Base-by-base conservation (phyloP, 208 protist genomes). In the Polymyxa betae region DNA sequence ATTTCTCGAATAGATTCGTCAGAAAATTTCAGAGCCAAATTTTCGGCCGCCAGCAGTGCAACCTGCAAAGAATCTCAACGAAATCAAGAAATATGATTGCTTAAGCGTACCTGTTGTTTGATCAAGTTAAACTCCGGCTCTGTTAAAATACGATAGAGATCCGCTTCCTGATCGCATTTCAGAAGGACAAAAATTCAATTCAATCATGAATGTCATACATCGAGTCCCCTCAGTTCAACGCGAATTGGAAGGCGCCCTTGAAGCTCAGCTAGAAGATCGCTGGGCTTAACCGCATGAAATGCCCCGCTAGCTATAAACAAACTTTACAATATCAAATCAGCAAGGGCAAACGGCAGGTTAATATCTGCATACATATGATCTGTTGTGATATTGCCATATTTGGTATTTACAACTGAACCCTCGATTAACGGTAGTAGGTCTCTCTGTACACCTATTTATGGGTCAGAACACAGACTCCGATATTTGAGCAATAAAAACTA, bases 341-440 rank as follows among this genome's bases (percentile, higher is more conserved):
- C 72, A 82, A 82, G 35, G 35, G 5, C 16, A 43, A 5, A 20
- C n/a, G 12, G n/a, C 40, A 40, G 68, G 87, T 66, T 89, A 10
- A n/a, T 10, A 89, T 68, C 12, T 60, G 40, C 5, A 89, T 35
- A 89, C 49, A 89, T 46, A 38, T 90, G 89, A n/a, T 90, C 89
- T 35, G 89, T 91, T 45, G 60, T n/a, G 5, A 91, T 90, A 60
- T 92, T 93, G 38, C 92, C 97, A 88, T 95, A 97, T 94, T 98
- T 98, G 20, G 97, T 99, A 44, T 94, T 97, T 88, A 99, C 96
- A 20, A 96, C 98, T 0, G 96, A 98, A 90, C 97, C 98, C 94
- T 99, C 98, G 32, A 99, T 97, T 0, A 99, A 94, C 1, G 98
- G 98, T 0, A 99, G 95, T 38, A 99, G 93, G 93, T 99, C 98